Percentiles rank a stretch among this genome's conserved stretches.
Evolutionary conservation across 2,329 filamentous ascomycete species (phyloP).

Genomic region (Kalmusia sp.): DNA sequence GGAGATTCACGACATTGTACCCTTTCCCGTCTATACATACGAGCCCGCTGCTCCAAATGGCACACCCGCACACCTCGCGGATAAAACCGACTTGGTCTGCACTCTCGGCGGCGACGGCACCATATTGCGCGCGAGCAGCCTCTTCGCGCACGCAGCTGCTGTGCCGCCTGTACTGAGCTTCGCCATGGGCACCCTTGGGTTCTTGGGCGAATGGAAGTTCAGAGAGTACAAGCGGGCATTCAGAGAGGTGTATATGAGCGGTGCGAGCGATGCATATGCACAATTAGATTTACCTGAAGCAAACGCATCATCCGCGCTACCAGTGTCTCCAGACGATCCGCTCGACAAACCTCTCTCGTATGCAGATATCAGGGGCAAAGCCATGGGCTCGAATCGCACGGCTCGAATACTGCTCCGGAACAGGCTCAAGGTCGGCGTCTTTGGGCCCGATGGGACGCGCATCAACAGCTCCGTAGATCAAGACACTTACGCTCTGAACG

Average conservation of each 20-base stretch:
- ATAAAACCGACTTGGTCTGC: slow-evolving; percentile 86
- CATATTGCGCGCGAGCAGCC: slow-evolving; percentile 81
- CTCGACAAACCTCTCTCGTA: slow-evolving; percentile 56
- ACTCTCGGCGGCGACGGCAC: slow-evolving; percentile 95
- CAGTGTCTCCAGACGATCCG: slow-evolving; percentile 66
- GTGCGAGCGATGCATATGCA: slow-evolving; percentile 60
- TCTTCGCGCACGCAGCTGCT: slow-evolving; percentile 80
- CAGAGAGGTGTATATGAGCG: slow-evolving; percentile 89
- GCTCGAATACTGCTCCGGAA: slow-evolving; percentile 87
- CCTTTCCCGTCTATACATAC: slow-evolving; percentile 66
- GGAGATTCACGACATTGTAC: slow-evolving; percentile 72
- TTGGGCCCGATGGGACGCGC: slow-evolving; percentile 69
- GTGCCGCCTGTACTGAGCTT: slow-evolving; percentile 94
- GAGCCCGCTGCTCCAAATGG: slow-evolving; percentile 34
- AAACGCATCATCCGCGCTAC: slow-evolving; percentile 73
- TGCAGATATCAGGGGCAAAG: slow-evolving; percentile 79
- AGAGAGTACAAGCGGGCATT: slow-evolving; percentile 90
- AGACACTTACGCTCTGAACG: slow-evolving; percentile 81
- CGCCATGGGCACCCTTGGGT: slow-evolving; percentile 95
- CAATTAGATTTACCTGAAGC: slow-evolving; percentile 70
- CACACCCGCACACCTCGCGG: slow-evolving; percentile 60
- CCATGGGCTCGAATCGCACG: slow-evolving; percentile 75
- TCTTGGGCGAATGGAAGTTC: slow-evolving; percentile 97
- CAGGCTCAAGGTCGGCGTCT: slow-evolving; percentile 84
- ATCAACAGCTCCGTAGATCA: slow-evolving; percentile 41